phyloP scores from a whole-genome alignment of 2,329 filamentous ascomycete genomes.

The Ramichloridium luteum region DNA sequence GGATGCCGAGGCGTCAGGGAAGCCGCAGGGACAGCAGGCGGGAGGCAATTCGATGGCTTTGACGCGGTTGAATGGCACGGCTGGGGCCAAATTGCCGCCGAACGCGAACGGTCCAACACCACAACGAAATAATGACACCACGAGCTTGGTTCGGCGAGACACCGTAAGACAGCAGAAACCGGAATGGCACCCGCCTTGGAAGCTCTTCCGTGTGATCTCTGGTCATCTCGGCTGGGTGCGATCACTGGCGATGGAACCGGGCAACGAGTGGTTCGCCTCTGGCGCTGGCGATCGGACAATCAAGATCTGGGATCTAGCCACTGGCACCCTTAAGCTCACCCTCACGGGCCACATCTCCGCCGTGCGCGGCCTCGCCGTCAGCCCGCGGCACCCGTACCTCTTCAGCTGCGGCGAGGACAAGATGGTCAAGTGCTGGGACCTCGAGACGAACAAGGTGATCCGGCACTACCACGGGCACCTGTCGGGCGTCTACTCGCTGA shows the following conservation, averaged over 20 bases:
- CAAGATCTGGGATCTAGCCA: constrained; percentile 96
- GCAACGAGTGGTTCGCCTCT: constrained; percentile 95
- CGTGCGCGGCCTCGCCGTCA: constrained; percentile 82
- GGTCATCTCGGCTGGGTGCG: constrained; percentile 95
- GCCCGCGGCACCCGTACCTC: constrained; percentile 84
- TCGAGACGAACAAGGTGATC: constrained; percentile 99
- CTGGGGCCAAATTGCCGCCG: constrained; percentile 32
- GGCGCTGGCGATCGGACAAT: constrained; percentile 93
- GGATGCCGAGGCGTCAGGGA: constrained; percentile 40
- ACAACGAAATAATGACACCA: constrained; percentile 38
- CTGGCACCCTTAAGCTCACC: constrained; percentile 70
- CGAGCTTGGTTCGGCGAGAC: constrained; percentile 50
- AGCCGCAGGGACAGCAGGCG: constrained; percentile 31
- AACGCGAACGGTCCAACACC: constrained; percentile 45
- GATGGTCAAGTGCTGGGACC: constrained; percentile 99
- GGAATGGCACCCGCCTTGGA: constrained; percentile 97
- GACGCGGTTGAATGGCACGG: constrained; percentile 36
- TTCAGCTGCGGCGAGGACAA: constrained; percentile 98
- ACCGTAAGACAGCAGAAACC: constrained; percentile 61
- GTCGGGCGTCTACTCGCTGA: constrained; percentile 85
- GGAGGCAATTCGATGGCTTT: constrained; percentile 45
- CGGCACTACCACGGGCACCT: constrained; percentile 95
- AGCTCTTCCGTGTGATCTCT: constrained; percentile 93
- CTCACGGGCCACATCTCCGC: constrained; percentile 91
- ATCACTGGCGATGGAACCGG: constrained; percentile 78